Conservation (phyloP, 2,329 filamentous ascomycete genomes). For the Mariannaea sp. region DNA sequence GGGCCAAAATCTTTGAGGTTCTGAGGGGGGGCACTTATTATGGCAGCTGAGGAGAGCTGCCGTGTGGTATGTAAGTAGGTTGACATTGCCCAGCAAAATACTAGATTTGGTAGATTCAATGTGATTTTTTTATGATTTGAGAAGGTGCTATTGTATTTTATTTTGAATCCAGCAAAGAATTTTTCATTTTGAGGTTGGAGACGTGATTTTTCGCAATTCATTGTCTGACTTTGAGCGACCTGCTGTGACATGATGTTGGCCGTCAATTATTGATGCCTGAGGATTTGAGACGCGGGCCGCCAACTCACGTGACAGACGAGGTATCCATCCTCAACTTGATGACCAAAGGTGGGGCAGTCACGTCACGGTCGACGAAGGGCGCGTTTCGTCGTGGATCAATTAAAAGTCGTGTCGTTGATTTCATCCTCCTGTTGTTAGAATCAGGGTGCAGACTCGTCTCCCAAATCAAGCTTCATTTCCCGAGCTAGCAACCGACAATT, state of each 20-base stretch:
- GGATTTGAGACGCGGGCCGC: slow-evolving; percentile 16
- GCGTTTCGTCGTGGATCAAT: slow-evolving; percentile 41
- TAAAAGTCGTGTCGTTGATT: slow-evolving; percentile 38
- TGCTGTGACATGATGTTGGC: background rate
- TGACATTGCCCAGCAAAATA: too few relatives aligned
- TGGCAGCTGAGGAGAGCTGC: too few relatives aligned
- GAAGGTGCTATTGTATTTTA: too few relatives aligned
- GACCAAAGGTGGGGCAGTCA: slow-evolving; percentile 40
- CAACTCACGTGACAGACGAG: slow-evolving; percentile 40
- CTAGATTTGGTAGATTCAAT: too few relatives aligned
- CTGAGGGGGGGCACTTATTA: too few relatives aligned
- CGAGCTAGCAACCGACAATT: slow-evolving; percentile 12
- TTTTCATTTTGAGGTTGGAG: too few relatives aligned
- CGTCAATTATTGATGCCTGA: background rate
- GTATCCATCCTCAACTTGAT: too few relatives aligned
- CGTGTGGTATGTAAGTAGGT: too few relatives aligned
- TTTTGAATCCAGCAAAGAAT: too few relatives aligned
- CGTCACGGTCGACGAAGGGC: slow-evolving; percentile 44
- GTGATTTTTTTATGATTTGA: too few relatives aligned
- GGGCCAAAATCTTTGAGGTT: background rate
- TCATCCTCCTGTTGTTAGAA: slow-evolving; percentile 18
- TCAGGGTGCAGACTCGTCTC: slow-evolving; percentile 16
- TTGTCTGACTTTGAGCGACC: too few relatives aligned
- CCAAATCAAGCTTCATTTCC: slow-evolving; percentile 16
- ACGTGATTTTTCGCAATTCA: too few relatives aligned